Percentiles rank a stretch among this genome's conserved stretches.
Evolutionary conservation across 768 basidiomycete species (phyloP).

Genomic region (Roridomyces roridus): DNA sequence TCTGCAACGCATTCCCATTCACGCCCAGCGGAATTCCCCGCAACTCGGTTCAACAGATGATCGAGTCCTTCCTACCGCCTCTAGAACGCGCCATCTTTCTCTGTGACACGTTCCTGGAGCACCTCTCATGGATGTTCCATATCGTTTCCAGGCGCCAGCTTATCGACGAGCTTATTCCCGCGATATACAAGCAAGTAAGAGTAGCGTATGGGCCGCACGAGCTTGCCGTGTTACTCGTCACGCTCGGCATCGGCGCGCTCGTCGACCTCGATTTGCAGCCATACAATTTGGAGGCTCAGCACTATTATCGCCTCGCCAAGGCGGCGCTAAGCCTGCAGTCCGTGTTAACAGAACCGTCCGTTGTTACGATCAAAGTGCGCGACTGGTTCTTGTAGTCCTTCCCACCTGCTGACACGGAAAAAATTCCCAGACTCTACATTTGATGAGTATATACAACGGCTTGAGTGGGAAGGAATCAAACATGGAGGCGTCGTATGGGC

Average conservation of each 20-base stretch:
- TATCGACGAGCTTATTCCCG: constrained; percentile 51
- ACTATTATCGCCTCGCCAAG: constrained; percentile 55
- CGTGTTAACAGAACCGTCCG: constrained; percentile 47
- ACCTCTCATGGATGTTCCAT: constrained; percentile 57
- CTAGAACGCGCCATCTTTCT: constrained; percentile 46
- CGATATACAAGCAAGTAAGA: constrained; percentile 47
- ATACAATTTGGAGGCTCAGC: constrained; percentile 57
- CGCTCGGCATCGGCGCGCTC: constrained; percentile 54
- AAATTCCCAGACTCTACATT: constrained; percentile 46
- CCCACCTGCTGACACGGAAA: not conserved
- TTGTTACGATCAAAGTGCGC: constrained; percentile 51
- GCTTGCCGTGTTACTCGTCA: constrained; percentile 52
- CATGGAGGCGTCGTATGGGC: constrained; percentile 50
- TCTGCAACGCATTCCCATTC: constrained; percentile 53
- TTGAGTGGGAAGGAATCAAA: constrained; percentile 60
- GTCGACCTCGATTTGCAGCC: constrained; percentile 52
- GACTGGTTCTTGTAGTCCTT: not conserved
- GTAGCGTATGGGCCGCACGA: constrained; percentile 54
- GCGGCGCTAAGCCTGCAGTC: constrained; percentile 54
- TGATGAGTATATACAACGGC: constrained; percentile 61
- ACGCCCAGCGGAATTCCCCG: constrained; percentile 42
- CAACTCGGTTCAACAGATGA: constrained; percentile 41
- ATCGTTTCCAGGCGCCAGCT: constrained; percentile 53
- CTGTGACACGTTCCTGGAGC: constrained; percentile 54
- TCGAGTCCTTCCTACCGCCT: constrained; percentile 53